Evolutionary conservation across 2,329 filamentous ascomycete species (phyloP).

Genomic region (Trichoderma breve): DNA sequence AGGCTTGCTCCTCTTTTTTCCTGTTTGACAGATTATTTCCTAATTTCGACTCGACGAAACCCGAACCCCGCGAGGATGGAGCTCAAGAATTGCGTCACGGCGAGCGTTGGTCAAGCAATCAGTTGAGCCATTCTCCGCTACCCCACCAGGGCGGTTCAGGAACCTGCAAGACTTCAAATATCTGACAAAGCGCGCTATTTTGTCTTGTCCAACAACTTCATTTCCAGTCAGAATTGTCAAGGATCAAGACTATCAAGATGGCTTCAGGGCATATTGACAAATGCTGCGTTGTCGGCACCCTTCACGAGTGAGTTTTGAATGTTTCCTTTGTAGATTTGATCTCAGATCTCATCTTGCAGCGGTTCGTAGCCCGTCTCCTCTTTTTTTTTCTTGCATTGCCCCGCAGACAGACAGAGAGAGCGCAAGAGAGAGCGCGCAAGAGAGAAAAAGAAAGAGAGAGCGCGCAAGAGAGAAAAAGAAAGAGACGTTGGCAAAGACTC

Average conservation of each 20-base stretch:
- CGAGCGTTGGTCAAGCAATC: not conserved
- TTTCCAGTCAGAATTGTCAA: not conserved
- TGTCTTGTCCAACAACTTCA: not conserved
- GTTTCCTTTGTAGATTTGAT: not conserved
- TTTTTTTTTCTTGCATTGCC: not conserved
- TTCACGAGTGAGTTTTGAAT: slow-evolving; percentile 48
- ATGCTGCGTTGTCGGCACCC: slow-evolving; percentile 54
- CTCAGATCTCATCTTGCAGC: not conserved
- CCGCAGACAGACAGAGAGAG: not conserved
- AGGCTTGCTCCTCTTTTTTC: not conserved
- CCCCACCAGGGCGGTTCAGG: slow-evolving; percentile 4
- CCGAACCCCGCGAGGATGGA: slow-evolving; percentile 5
- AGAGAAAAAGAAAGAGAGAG: not conserved
- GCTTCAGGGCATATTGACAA: slow-evolving; percentile 51
- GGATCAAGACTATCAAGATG: slow-evolving; percentile 38
- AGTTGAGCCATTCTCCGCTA: not conserved
- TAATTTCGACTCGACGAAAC: not conserved
- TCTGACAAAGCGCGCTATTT: not conserved
- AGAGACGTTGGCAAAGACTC: not conserved
- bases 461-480: not conserved
- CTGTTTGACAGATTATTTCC: not conserved
- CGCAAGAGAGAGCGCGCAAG: too few relatives aligned
- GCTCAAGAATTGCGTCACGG: slow-evolving; percentile 12
- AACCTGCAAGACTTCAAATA: not conserved
- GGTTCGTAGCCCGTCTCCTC: not conserved